Evolutionary conservation across 1,284 basidiomycete species (phyloP).

Genomic region (Trichosporon asahii): DNA sequence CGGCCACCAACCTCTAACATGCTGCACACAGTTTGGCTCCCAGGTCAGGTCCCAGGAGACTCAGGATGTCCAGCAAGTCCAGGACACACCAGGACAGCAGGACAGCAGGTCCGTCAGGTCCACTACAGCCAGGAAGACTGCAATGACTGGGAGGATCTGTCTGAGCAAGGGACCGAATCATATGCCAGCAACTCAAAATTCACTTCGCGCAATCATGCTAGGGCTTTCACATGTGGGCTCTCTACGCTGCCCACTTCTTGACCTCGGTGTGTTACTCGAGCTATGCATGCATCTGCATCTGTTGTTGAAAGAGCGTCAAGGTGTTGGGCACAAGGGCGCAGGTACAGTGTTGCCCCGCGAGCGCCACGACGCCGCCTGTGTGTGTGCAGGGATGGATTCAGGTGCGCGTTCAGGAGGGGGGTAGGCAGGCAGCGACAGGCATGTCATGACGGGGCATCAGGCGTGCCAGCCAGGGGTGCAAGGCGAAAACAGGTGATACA

Average conservation of each 20-base stretch:
- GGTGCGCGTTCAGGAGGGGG: neutral
- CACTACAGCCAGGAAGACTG: too few species aligned
- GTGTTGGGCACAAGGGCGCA: too few species aligned
- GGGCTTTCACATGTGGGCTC: neutral
- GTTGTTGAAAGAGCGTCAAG: too few species aligned
- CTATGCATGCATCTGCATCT: neutral
- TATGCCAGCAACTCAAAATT: neutral
- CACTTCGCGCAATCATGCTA: neutral
- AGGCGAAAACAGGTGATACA: neutral
- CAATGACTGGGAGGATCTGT: neutral
- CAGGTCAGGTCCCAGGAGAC: neutral
- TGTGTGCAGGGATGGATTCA: neutral
- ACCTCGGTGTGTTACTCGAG: neutral
- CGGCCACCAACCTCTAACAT: neutral
- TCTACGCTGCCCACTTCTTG: neutral
- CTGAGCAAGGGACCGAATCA: slow-evolving; percentile 2
- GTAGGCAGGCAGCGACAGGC: neutral
- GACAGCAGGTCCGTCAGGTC: too few species aligned
- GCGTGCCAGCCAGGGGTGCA: neutral
- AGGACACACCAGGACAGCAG: too few species aligned
- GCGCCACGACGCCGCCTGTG: neutral
- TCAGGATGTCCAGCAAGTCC: too few species aligned
- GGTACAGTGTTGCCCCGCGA: too few species aligned
- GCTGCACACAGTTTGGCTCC: neutral
- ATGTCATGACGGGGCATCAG: neutral